A percentile compares a stretch with the other conserved stretches of the same genome.
phyloP scores from a whole-genome alignment of 106 monocot species.

The Dendrobium nobile region DNA sequence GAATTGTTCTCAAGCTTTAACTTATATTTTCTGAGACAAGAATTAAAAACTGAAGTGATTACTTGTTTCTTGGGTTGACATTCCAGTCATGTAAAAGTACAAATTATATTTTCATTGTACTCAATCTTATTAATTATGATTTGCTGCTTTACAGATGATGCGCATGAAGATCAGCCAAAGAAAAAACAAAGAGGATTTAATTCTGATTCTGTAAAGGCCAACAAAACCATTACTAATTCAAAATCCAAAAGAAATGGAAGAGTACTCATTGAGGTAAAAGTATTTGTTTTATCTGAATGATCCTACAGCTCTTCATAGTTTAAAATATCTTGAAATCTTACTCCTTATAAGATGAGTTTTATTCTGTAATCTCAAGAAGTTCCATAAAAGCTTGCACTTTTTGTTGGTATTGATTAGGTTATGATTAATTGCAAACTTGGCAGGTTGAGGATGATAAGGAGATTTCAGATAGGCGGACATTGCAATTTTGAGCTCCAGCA shows the following conservation, averaged over 20 bases:
- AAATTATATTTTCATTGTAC: not conserved
- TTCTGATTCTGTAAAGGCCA: constrained; percentile 11
- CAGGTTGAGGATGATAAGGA: constrained; percentile 2
- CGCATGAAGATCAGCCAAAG: constrained; percentile 22
- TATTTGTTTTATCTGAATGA: not conserved
- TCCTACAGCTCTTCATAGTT: not conserved
- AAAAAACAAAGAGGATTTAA: constrained; percentile 24
- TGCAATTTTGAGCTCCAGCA: not conserved
- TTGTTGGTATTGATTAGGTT: not conserved
- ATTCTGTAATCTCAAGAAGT: not conserved
- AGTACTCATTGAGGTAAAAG: constrained; percentile 41
- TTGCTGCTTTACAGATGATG: constrained; percentile 9
- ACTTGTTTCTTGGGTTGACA: not conserved
- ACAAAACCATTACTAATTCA: constrained; percentile 4
- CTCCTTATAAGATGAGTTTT: not conserved
- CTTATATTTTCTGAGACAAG: not conserved
- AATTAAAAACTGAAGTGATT: no score
- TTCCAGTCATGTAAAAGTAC: not conserved
- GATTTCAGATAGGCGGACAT: not conserved
- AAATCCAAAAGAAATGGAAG: constrained; percentile 43
- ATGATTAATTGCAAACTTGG: not conserved
- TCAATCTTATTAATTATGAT: not conserved
- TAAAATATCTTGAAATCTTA: no score
- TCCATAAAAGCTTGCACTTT: not conserved
- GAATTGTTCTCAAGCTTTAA: not conserved